A percentile compares a stretch with the other conserved stretches of the same genome.
These are phyloP conservation scores for Verticillium zaregamsianum DNA, from an alignment of 2,329 filamentous ascomycete species.

Conservation along the genomic window DNA sequence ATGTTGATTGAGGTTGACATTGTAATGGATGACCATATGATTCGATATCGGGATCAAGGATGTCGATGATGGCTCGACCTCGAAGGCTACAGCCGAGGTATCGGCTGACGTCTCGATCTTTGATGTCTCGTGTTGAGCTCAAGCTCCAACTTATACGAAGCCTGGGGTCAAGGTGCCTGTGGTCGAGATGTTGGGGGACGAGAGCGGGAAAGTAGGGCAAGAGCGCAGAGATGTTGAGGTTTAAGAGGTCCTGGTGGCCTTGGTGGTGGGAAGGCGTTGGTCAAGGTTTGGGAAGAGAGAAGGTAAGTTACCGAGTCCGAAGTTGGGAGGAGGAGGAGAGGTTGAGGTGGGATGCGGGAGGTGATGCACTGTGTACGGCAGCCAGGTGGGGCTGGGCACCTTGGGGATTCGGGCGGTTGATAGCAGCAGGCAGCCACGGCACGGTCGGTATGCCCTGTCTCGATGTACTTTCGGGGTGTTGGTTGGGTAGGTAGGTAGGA, in stretches of 20 bases:
- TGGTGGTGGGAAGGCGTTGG: neutral
- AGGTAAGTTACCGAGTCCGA: neutral
- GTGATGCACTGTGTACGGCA: neutral
- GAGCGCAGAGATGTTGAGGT: neutral
- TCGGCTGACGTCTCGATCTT: neutral
- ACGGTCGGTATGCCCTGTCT: neutral
- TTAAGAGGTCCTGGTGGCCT: neutral
- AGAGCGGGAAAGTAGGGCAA: neutral
- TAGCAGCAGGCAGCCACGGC: neutral
- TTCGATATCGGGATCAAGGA: neutral
- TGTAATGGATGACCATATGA: neutral
- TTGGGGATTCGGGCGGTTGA: neutral
- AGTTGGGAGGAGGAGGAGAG: neutral
- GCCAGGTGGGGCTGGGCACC: neutral
- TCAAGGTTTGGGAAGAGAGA: neutral
- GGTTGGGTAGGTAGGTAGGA: too few species aligned
- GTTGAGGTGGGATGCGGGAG: neutral
- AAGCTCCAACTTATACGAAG: neutral
- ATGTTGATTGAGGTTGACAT: conserved; percentile 1
- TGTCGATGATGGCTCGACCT: neutral
- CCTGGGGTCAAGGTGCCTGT: neutral
- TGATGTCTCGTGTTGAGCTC: neutral
- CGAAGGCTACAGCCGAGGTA: neutral
- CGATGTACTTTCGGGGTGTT: too few species aligned
- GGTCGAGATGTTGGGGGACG: neutral